A percentile compares a stretch with the other conserved stretches of the same genome.
Evolutionary conservation across 1,284 basidiomycete species (phyloP).

Genomic region (Moesziomyces parantarcticus): DNA sequence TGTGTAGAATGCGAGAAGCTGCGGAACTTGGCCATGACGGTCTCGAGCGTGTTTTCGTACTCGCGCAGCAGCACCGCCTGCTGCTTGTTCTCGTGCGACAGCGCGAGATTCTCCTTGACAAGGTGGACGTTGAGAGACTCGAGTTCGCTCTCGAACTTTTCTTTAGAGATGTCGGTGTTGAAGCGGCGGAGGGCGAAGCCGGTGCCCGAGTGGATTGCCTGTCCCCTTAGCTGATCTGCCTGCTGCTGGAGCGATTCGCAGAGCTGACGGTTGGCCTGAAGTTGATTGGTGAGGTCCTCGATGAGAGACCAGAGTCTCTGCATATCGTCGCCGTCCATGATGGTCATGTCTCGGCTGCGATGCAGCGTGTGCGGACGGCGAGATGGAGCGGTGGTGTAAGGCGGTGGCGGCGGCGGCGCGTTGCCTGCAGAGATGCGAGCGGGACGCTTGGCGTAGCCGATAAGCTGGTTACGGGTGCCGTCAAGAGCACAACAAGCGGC

Average conservation of each 20-base stretch:
- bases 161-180: slow-evolving; percentile 94
- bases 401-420: no score
- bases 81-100: slow-evolving; percentile 94
- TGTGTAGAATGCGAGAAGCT: slow-evolving; percentile 91
- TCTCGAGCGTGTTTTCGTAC: slow-evolving; percentile 93
- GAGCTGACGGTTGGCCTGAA: slow-evolving; percentile 84
- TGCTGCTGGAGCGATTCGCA: slow-evolving; percentile 79
- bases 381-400: no score
- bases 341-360: slow-evolving; percentile 29
- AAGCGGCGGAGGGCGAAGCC: slow-evolving; percentile 87
- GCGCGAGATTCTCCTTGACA: slow-evolving; percentile 90
- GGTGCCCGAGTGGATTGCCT: slow-evolving; percentile 80
- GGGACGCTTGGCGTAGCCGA: not conserved
- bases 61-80: slow-evolving; percentile 87
- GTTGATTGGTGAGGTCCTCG: slow-evolving; percentile 72
- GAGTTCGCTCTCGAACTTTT: slow-evolving; percentile 90
- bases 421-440: not conserved
- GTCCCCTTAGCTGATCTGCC: slow-evolving; percentile 75
- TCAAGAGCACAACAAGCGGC: no score
- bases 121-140: slow-evolving; percentile 89
- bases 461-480: no score
- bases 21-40: slow-evolving; percentile 94
- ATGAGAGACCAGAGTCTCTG: slow-evolving; percentile 64
- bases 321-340: slow-evolving; percentile 60
- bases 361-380: not conserved